Evolutionary conservation across 352 stramenopile species (phyloP).

Genomic region (Plasmopara muralis): DNA sequence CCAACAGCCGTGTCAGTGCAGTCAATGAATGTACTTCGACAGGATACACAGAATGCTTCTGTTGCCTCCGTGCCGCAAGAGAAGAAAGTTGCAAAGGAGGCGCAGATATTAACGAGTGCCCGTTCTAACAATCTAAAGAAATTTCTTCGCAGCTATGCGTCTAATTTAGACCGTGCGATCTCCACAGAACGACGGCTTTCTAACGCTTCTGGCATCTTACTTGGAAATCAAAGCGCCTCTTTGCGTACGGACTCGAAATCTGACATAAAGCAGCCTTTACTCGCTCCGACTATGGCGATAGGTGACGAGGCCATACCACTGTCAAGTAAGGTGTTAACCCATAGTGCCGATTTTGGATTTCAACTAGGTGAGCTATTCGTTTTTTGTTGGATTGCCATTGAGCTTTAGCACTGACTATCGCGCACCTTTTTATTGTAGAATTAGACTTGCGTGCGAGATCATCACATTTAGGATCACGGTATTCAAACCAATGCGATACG

Average conservation of each 20-base stretch:
- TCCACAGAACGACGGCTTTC: slow-evolving; percentile 7
- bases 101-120: slow-evolving; percentile 10
- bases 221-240: neutral
- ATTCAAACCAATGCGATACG: slow-evolving; percentile 54
- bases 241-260: slow-evolving; percentile 16
- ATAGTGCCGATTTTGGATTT: neutral
- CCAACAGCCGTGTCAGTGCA: neutral
- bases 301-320: neutral
- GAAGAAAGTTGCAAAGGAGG: slow-evolving; percentile 9
- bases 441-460: slow-evolving; percentile 23
- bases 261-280: slow-evolving; percentile 13
- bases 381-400: neutral
- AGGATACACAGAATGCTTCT: slow-evolving; percentile 10
- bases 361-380: neutral
- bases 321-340: neutral
- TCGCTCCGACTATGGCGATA: slow-evolving; percentile 1
- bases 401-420: neutral
- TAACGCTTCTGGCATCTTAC: slow-evolving; percentile 7
- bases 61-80: slow-evolving; percentile 9
- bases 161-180: slow-evolving; percentile 46
- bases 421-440: slow-evolving; percentile 8
- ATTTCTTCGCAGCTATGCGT: slow-evolving; percentile 57
- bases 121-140: slow-evolving; percentile 62
- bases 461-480: slow-evolving; percentile 18
- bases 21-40: slow-evolving; percentile 8